Percentiles rank a stretch among this genome's conserved stretches.
phyloP scores from a whole-genome alignment of 192 early-diverging fungal genomes.

The Chytriomyces sp. region DNA sequence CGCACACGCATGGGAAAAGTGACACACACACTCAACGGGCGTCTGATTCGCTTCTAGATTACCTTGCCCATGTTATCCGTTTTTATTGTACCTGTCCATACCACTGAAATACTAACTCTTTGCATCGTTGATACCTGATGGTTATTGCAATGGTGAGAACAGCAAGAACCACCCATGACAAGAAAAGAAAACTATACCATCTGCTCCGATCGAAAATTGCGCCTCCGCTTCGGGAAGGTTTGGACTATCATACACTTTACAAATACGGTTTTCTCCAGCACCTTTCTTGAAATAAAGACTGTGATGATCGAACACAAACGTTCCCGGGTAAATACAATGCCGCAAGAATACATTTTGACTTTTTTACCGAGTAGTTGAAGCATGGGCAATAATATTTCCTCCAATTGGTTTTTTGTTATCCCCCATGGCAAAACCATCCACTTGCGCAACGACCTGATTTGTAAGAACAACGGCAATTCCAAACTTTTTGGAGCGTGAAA shows the following conservation, averaged over 20 bases:
- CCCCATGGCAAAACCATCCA: slow-evolving; percentile 72
- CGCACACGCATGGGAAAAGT: too few species aligned
- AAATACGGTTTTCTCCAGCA: slow-evolving; percentile 86
- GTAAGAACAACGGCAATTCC: slow-evolving; percentile 97
- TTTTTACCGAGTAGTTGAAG: slow-evolving; percentile 89
- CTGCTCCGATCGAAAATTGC: slow-evolving; percentile 85
- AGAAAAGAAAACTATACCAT: slow-evolving; percentile 71
- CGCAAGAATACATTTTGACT: not conserved
- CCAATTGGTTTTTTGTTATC: slow-evolving; percentile 98
- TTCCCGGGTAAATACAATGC: slow-evolving; percentile 1
- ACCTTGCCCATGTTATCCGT: too few species aligned
- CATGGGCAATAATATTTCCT: slow-evolving; percentile 97
- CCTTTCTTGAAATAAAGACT: slow-evolving; percentile 91
- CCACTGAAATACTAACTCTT: not conserved
- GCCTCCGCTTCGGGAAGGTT: slow-evolving; percentile 91
- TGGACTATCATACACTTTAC: slow-evolving; percentile 98
- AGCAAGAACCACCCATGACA: not conserved
- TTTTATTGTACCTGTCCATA: too few species aligned
- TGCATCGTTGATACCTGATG: slow-evolving; percentile 13
- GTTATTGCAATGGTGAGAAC: not conserved
- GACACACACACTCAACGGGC: too few species aligned
- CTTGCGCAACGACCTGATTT: slow-evolving; percentile 94
- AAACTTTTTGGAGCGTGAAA: slow-evolving; percentile 60
- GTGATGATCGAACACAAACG: slow-evolving; percentile 5
- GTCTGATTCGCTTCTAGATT: too few species aligned